These are phyloP conservation scores for Hanseniaspora osmophila DNA, from an alignment of 805 yeast genomes.

Conservation along the genomic window DNA sequence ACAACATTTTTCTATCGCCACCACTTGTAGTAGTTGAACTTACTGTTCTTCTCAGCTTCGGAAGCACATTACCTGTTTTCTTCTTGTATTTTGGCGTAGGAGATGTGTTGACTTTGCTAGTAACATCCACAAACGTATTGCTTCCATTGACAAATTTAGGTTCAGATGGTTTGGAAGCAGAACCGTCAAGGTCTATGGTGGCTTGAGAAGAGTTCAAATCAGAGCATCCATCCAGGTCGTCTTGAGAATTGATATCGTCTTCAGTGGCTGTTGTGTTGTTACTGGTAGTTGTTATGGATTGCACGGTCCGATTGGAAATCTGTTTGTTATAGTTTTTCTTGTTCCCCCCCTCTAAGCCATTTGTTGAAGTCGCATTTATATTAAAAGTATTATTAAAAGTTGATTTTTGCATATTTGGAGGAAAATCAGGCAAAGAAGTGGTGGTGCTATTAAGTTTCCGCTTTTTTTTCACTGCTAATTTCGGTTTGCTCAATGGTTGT, in stretches of 20 bases:
- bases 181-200: slow-evolving; percentile 22
- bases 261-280: too few relatives aligned
- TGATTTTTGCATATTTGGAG: not conserved
- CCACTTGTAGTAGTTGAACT: not conserved
- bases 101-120: slow-evolving; percentile 1
- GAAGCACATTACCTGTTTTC: not conserved
- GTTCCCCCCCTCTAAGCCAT: too few relatives aligned
- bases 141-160: too few relatives aligned
- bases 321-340: too few relatives aligned
- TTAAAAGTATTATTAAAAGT: too few relatives aligned
- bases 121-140: too few relatives aligned
- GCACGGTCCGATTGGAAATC: too few relatives aligned
- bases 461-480: not conserved
- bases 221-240: too few relatives aligned
- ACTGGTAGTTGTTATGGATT: too few relatives aligned
- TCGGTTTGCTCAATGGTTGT: not conserved
- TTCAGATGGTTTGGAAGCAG: slow-evolving; percentile 15
- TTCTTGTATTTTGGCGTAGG: not conserved
- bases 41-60: too few relatives aligned
- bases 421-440: not conserved
- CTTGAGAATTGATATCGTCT: too few relatives aligned
- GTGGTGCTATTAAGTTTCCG: slow-evolving; percentile 1
- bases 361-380: too few relatives aligned
- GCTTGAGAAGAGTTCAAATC: slow-evolving; percentile 20
- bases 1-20: not conserved